Evolutionary conservation across 1,284 basidiomycete genomes (phyloP), one percentile per base, ranked within the genome.

Genomic region (Caloboletus inedulis): DNA sequence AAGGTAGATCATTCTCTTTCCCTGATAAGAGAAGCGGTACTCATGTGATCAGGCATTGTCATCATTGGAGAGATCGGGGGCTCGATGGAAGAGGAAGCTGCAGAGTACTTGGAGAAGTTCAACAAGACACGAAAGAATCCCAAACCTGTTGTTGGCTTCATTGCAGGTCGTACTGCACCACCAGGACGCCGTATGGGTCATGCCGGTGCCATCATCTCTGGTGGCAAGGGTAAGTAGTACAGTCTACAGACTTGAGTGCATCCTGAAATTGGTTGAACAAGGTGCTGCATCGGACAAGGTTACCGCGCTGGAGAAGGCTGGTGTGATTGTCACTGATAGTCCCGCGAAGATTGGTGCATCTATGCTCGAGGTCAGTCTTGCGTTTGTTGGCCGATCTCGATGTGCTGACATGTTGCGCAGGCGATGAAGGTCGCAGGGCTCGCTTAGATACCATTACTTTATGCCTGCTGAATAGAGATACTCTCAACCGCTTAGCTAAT

Each of bases 61-160:
- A 79, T 99, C 61, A 99, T 99, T 65, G 97, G 97, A 61, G 97
- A 99, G 74, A 99, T 99, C 65, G 97, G 97, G 63, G 97, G 97
- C 27, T 89, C 90, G 18, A 99, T 98, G 95, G 97, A 99, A 75
- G 97, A 99, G 72, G 96, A 99, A 62, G 97, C 97, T 16, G 97
- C 97, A 4, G 97, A 95, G 65, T 97, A 95, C 74, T 79, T 99
- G 52, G 88, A 91, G 70, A 79, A 84, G 72, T 89, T 93, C 80
- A 99, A 99, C 82, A 90, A 92, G 74, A 92, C 89, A 40, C 82
- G 90, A 40, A 74, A 76, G 56, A 80, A 89, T 64, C 92, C 92
- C 59, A 99, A 99, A 75, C 97, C 97, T 50, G 94, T 99, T 40
- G 94, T 99, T 53, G 91, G 90, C 49, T 99, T 99, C 75, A 98